Base-by-base conservation (phyloP, 768 basidiomycete species). In the Kwoniella europaea region DNA sequence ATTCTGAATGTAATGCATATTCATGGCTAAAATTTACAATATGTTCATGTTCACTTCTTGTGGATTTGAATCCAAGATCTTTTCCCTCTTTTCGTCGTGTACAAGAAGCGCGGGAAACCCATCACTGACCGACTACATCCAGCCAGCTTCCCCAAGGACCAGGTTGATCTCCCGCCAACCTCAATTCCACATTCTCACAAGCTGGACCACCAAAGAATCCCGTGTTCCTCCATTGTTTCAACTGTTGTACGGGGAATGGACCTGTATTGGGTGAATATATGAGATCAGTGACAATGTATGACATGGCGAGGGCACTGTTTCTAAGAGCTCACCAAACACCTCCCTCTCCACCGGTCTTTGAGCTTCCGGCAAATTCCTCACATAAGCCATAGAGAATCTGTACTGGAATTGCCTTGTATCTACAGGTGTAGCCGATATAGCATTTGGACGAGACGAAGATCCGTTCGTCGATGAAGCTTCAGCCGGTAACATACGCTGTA, bases 301-400 rank as follows among this genome's bases (percentile, higher is more conserved):
- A 27, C 27, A 27, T 27, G 27, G 27, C 27, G 27, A 27, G 27
- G 27, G 27, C 27, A 27, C 27, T 27, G 27, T 27, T 27, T 27
- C 27, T 27, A 3, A 27, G 2, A 27, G 27, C 84, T 60, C 62
- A 83, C 84, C 84, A 46, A 84, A 84, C 1, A 84, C 69, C 61
- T 84, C 84, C 10, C 83, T 67, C 56, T 84, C 84, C 3, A 84
- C 77, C 4, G 84, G 84, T 53, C 81, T 68, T 62, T 83, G 79
- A 13, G 68, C 74, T 52, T 79, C 81, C 2, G 82, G 81, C 15
- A 84, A 69, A 29, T 67, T 74, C 50, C 68, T 53, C 35, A 84
- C 73, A 68, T 84, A 82, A 20, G 72, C 74, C 73, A 82, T 78
- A 9, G 80, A 81, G 75, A 82, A 84, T 13, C 84, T 73, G 68